A percentile compares a stretch with the other conserved stretches of the same genome.
phyloP scores from a whole-genome alignment of 305 asterid genomes.

The Lippia alba region DNA sequence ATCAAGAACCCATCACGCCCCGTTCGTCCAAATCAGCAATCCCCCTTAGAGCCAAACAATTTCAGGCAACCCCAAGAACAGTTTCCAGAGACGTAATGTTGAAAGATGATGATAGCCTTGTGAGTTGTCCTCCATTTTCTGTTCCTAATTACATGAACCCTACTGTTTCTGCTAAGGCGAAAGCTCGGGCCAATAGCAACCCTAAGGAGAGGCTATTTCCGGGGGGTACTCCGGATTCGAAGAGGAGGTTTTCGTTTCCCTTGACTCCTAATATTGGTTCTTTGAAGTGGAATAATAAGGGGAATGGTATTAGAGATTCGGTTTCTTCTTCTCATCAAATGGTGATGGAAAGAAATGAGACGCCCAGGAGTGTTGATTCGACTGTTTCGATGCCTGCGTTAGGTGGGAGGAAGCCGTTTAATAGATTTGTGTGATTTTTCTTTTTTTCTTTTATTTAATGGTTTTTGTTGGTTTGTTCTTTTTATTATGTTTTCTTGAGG shows the following conservation, averaged over 20 bases:
- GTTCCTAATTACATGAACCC: conserved; percentile 82
- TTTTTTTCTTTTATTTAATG: too few species aligned
- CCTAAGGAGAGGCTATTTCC: conserved; percentile 71
- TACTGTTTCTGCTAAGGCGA: conserved; percentile 79
- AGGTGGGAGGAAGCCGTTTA: conserved; percentile 69
- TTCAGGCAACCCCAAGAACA: conserved; percentile 49
- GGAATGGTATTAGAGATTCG: conserved; percentile 47
- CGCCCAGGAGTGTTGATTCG: conserved; percentile 65
- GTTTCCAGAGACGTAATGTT: conserved; percentile 33
- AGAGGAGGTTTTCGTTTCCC: conserved; percentile 85
- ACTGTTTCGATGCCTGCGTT: conserved; percentile 77
- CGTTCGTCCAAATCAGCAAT: conserved; percentile 72
- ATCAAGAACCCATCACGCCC: conserved; percentile 66
- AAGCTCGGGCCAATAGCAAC: conserved; percentile 71
- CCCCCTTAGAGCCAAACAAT: conserved; percentile 54
- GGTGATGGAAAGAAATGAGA: conserved; percentile 47
- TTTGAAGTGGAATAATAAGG: conserved; percentile 73
- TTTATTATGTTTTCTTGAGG: conserved; percentile 18
- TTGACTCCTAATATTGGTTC: conserved; percentile 63
- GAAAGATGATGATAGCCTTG: conserved; percentile 82
- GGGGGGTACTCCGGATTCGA: conserved; percentile 64
- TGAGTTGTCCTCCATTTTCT: conserved; percentile 86
- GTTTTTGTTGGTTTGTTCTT: too few species aligned
- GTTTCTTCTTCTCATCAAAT: conserved; percentile 41
- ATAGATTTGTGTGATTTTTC: conserved; percentile 56